Percentiles rank a stretch among this genome's conserved stretches.
Conservation (phyloP, 805 yeast species). For the Candida caryicola region DNA sequence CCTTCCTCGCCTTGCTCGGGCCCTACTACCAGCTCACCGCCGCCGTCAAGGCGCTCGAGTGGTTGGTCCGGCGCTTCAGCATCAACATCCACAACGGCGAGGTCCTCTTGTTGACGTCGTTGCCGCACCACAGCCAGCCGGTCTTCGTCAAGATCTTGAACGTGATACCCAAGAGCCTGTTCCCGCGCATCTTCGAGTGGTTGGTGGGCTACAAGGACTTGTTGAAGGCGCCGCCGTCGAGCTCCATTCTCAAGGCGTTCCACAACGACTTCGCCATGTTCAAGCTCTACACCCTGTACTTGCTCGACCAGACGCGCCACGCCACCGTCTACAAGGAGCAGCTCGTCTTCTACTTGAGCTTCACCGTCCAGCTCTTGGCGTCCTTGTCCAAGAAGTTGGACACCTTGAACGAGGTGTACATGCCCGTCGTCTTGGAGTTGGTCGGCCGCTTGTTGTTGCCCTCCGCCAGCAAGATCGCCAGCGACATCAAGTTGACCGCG, state of each 20-base stretch:
- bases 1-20: conserved; percentile 69
- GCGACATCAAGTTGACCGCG: conserved; percentile 76
- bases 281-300: conserved; percentile 60
- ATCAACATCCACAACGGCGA: conserved; percentile 81
- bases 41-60: conserved; percentile 80
- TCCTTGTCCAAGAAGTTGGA: conserved; percentile 49
- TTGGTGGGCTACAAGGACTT: conserved; percentile 63
- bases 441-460: conserved; percentile 51
- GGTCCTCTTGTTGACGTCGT: conserved; percentile 59
- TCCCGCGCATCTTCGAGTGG: conserved; percentile 82
- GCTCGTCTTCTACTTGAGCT: conserved; percentile 75
- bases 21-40: conserved; percentile 76
- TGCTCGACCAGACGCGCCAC: conserved; percentile 48
- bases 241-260: conserved; percentile 70
- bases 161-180: conserved; percentile 52
- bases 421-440: conserved; percentile 58
- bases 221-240: conserved; percentile 61
- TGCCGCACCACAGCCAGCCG: conserved; percentile 78
- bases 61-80: conserved; percentile 91
- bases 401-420: conserved; percentile 44
- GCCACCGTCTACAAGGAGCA: conserved; percentile 63
- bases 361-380: conserved; percentile 65
- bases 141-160: conserved; percentile 74
- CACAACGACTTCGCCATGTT: conserved; percentile 62
- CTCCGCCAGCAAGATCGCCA: conserved; percentile 26